Evolutionary conservation across 2,329 filamentous ascomycete species (phyloP).

Genomic region (Colletotrichum kahawae): DNA sequence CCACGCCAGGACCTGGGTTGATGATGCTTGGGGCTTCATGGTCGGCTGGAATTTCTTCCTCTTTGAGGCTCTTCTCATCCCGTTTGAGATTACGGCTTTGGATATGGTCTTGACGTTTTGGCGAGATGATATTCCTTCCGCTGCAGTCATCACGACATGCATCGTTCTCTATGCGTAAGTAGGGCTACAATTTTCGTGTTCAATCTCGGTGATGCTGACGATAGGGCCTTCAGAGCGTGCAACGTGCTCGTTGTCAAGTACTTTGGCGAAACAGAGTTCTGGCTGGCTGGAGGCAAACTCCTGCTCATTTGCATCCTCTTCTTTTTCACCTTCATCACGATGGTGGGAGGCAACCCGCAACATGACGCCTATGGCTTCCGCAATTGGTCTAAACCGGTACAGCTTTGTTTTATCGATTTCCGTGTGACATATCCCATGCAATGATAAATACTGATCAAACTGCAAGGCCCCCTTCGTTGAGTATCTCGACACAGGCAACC

Average conservation of each 20-base stretch:
- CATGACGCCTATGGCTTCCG: slow-evolving; percentile 66
- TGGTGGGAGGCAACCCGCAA: slow-evolving; percentile 65
- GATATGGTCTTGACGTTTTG: slow-evolving; percentile 43
- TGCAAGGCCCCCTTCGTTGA: slow-evolving; percentile 40
- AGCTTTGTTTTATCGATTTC: neutral
- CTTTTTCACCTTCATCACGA: slow-evolving; percentile 65
- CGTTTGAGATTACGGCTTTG: slow-evolving; percentile 54
- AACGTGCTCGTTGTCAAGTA: slow-evolving; percentile 50
- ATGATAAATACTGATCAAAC: neutral
- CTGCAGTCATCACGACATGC: slow-evolving; percentile 19
- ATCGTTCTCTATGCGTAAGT: neutral
- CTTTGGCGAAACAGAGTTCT: slow-evolving; percentile 78
- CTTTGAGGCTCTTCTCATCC: slow-evolving; percentile 54
- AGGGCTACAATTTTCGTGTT: neutral
- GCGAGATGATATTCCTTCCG: slow-evolving; percentile 31
- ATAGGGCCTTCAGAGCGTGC: neutral
- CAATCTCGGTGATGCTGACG: neutral
- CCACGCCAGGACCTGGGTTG: slow-evolving; percentile 54
- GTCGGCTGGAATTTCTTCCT: slow-evolving; percentile 57
- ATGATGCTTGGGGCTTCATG: slow-evolving; percentile 52
- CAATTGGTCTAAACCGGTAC: slow-evolving; percentile 59
- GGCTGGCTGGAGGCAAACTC: slow-evolving; percentile 63
- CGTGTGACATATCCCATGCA: neutral
- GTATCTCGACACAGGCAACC: slow-evolving; percentile 60
- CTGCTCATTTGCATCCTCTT: slow-evolving; percentile 66